phyloP scores from a whole-genome alignment of 805 yeast genomes.

The Dipodascus albidus region DNA sequence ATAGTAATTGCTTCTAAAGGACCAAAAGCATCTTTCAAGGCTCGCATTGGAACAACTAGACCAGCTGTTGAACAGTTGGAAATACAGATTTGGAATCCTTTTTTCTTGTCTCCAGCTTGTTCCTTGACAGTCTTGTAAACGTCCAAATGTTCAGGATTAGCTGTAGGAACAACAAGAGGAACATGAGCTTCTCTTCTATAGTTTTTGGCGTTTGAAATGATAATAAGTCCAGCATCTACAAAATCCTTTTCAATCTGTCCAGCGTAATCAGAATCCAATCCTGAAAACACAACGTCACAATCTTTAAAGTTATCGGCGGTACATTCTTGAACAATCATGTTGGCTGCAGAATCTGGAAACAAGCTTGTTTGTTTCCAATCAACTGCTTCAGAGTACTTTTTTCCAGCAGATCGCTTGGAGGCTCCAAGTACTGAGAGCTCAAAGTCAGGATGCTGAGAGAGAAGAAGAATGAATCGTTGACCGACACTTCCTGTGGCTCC shows the following conservation, averaged over 20 bases:
- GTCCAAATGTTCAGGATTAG: conserved; percentile 81
- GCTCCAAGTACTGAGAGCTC: conserved; percentile 84
- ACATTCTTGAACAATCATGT: conserved; percentile 67
- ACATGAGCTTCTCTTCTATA: conserved; percentile 81
- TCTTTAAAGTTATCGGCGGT: conserved; percentile 62
- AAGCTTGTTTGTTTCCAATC: conserved; percentile 89
- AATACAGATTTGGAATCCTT: conserved; percentile 84
- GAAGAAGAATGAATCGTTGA: conserved; percentile 79
- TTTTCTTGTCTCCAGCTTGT: conserved; percentile 40
- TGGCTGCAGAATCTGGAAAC: conserved; percentile 57
- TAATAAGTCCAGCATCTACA: conserved; percentile 67
- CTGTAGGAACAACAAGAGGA: conserved; percentile 91
- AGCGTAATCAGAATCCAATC: conserved; percentile 86
- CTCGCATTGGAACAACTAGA: conserved; percentile 89
- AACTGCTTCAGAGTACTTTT: conserved; percentile 70
- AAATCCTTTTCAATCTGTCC: conserved; percentile 86
- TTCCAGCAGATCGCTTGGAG: conserved; percentile 88
- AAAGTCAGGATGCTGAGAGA: conserved; percentile 83
- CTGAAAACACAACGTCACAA: conserved; percentile 92
- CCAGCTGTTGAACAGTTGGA: conserved; percentile 99
- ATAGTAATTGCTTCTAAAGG: conserved; percentile 80
- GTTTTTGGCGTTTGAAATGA: conserved; percentile 92
- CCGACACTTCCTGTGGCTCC: conserved; percentile 99
- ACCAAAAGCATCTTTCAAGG: conserved; percentile 82
- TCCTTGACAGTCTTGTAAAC: conserved; percentile 43